Percentiles rank a stretch among this genome's conserved stretches.
phyloP scores from a whole-genome alignment of 2,329 filamentous ascomycete species.

The Hypomyces perniciosus region DNA sequence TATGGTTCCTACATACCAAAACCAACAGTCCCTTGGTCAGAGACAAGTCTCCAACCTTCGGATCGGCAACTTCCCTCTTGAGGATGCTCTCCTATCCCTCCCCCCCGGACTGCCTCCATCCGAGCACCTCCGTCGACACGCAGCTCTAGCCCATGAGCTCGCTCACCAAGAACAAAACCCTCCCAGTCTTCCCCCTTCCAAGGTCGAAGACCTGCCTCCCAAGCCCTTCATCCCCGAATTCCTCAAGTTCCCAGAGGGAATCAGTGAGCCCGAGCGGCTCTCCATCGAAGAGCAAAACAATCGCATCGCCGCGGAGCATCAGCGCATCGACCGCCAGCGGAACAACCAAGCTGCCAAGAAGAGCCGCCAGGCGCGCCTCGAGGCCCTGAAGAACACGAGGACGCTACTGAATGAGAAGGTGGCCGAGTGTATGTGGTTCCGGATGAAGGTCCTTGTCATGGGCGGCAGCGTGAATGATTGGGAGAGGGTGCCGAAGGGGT shows the following conservation, averaged over 20 bases:
- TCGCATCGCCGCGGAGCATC: conserved; percentile 19
- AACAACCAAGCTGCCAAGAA: conserved; percentile 36
- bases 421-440: conserved; percentile 24
- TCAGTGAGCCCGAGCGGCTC: conserved; percentile 8
- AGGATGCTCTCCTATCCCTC: conserved; percentile 18
- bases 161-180: conserved; percentile 17
- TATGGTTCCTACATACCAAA: no score
- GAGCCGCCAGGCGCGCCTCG: conserved; percentile 26
- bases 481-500: conserved; percentile 12
- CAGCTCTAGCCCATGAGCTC: conserved; percentile 19
- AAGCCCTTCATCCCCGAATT: conserved; percentile 21
- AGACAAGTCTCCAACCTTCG: neutral
- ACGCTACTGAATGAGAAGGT: conserved; percentile 19
- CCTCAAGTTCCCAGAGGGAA: conserved; percentile 15
- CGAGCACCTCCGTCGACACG: conserved; percentile 17
- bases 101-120: conserved; percentile 11
- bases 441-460: conserved; percentile 20
- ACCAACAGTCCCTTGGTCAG: no score
- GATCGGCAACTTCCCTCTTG: conserved; percentile 16
- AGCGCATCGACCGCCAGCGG: conserved; percentile 24
- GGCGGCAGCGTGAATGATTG: conserved; percentile 20
- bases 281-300: conserved; percentile 21
- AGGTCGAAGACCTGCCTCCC: conserved; percentile 20
- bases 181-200: conserved; percentile 23
- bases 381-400: conserved; percentile 19